Evolutionary conservation across 176 grass and related monocot genomes (phyloP).

Genomic region (Carex cristatella): DNA sequence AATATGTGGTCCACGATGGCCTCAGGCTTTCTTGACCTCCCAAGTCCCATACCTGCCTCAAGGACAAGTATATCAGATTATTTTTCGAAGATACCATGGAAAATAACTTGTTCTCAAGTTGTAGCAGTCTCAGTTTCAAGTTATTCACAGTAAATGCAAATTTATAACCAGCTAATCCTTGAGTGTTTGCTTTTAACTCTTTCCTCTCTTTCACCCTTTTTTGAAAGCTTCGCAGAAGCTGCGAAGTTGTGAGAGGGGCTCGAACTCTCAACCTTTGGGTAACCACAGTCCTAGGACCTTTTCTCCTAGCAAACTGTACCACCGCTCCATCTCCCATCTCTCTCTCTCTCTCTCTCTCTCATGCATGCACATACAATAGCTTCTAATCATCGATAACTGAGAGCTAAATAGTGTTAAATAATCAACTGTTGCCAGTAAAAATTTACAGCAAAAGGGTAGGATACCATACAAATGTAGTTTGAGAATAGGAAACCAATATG

Average conservation of each 20-base stretch:
- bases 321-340: no score
- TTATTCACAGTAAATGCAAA: not conserved
- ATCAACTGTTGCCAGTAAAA: not conserved
- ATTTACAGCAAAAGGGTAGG: not conserved
- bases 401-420: not conserved
- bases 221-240: no score
- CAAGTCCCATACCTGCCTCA: constrained; percentile 86
- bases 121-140: not conserved
- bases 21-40: constrained; percentile 89
- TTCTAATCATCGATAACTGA: not conserved
- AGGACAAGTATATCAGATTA: constrained; percentile 20
- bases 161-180: not conserved
- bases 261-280: no score
- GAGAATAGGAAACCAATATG: not conserved
- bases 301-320: no score
- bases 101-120: not conserved
- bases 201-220: no score
- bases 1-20: constrained; percentile 89
- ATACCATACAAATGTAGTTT: not conserved
- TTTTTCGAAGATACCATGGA: not conserved
- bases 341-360: no score
- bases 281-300: no score
- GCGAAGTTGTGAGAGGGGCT: no score
- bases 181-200: not conserved
- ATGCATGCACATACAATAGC: not conserved